Percentiles rank a stretch among this genome's conserved stretches.
Evolutionary conservation across 1,139 yeast species (phyloP).

Genomic region (Sugiyamaella novakii): DNA sequence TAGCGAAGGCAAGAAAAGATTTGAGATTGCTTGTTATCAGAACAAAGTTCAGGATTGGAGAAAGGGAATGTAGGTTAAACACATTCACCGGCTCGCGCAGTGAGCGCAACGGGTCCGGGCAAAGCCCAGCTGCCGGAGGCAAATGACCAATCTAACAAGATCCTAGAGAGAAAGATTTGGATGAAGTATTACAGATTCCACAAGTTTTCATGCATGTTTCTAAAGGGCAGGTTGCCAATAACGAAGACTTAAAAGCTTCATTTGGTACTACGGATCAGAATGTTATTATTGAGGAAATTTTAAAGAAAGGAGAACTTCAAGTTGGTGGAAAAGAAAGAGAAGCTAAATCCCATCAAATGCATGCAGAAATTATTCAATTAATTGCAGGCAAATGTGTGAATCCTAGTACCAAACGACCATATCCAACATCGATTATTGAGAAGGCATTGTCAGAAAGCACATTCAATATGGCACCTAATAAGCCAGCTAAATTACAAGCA

Average conservation of each 20-base stretch:
- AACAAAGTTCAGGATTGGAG: constrained; percentile 97
- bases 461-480: constrained; percentile 76
- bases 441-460: constrained; percentile 81
- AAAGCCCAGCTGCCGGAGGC: too few species aligned
- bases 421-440: constrained; percentile 92
- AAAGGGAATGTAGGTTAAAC: constrained; percentile 59
- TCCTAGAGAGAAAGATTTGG: constrained; percentile 76
- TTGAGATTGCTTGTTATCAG: constrained; percentile 95
- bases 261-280: constrained; percentile 80
- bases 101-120: too few species aligned
- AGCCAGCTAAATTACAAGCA: constrained; percentile 85
- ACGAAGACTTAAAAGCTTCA: constrained; percentile 72
- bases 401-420: constrained; percentile 85
- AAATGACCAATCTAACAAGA: background rate
- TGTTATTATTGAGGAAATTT: constrained; percentile 72
- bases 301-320: constrained; percentile 91
- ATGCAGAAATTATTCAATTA: constrained; percentile 79
- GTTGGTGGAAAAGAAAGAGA: constrained; percentile 91
- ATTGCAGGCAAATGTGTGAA: constrained; percentile 90
- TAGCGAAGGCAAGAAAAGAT: constrained; percentile 61
- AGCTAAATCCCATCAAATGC: constrained; percentile 71
- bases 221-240: constrained; percentile 90
- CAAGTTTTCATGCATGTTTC: constrained; percentile 92
- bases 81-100: too few species aligned
- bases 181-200: constrained; percentile 95